phyloP scores from a whole-genome alignment of 2,329 filamentous ascomycete genomes.

The Cytospora paraplurivora region DNA sequence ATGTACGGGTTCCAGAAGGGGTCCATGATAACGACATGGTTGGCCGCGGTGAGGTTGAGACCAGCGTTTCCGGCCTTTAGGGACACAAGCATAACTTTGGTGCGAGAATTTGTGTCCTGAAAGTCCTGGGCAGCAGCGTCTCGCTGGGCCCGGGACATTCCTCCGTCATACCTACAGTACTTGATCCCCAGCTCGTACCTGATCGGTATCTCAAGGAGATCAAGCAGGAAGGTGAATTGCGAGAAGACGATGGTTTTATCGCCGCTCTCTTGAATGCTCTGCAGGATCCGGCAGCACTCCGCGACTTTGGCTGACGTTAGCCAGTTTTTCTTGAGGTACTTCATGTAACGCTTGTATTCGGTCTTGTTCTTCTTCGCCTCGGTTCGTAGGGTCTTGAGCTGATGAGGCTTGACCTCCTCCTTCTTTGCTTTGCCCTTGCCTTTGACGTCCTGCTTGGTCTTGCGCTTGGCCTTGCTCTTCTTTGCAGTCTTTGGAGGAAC shows the following conservation, averaged over 20 bases:
- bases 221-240: constrained; percentile 78
- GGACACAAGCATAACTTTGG: constrained; percentile 74
- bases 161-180: constrained; percentile 75
- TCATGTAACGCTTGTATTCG: constrained; percentile 70
- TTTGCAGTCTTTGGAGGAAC: constrained; percentile 39
- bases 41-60: constrained; percentile 81
- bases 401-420: constrained; percentile 42
- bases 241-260: constrained; percentile 84
- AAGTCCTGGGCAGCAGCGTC: constrained; percentile 70
- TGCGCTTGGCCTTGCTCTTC: constrained; percentile 34
- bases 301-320: constrained; percentile 75
- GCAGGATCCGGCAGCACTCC: constrained; percentile 67
- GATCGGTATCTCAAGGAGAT: constrained; percentile 75
- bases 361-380: constrained; percentile 64
- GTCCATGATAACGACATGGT: constrained; percentile 82
- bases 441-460: constrained; percentile 45
- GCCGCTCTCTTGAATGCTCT: constrained; percentile 48
- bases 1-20: constrained; percentile 95
- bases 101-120: constrained; percentile 52
- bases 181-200: constrained; percentile 51
- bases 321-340: constrained; percentile 69
- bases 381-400: constrained; percentile 57
- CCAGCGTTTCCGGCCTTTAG: constrained; percentile 83
- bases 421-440: constrained; percentile 49
- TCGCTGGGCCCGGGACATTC: constrained; percentile 68